Conservation (phyloP, 441 rosid genomes). For the Viola pubescens region DNA sequence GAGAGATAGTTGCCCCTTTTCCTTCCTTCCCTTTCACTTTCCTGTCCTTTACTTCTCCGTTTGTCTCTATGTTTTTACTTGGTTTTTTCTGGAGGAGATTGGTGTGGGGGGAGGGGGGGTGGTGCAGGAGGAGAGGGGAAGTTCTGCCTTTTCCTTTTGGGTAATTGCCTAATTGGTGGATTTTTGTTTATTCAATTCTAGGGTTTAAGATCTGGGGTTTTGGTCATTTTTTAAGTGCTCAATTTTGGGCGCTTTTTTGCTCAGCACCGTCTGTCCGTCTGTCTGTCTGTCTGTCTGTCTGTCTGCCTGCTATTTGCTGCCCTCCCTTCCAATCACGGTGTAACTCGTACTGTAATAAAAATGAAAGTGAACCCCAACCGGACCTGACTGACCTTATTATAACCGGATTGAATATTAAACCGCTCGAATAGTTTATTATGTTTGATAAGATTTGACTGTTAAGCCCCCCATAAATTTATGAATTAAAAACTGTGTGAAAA, state of each 20-base stretch:
- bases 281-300: too few relatives aligned
- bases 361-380: background rate
- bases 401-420: background rate
- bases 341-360: background rate
- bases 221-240: background rate
- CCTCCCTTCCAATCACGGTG: background rate
- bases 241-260: background rate
- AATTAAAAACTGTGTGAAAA: too few relatives aligned
- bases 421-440: too few relatives aligned
- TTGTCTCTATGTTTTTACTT: background rate
- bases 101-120: background rate
- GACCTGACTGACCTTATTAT: background rate
- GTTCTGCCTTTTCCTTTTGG: background rate
- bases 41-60: background rate
- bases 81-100: background rate
- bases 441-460: too few relatives aligned
- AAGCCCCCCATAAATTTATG: too few relatives aligned
- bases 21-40: background rate
- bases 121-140: too few relatives aligned
- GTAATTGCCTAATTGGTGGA: too few relatives aligned
- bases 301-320: background rate
- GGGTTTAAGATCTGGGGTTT: background rate
- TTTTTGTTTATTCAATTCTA: background rate
- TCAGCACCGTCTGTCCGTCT: background rate
- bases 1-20: background rate